These are phyloP conservation scores for Tolypocladium tundrense DNA, from an alignment of 2,329 filamentous ascomycete species.

Conservation along the genomic window DNA sequence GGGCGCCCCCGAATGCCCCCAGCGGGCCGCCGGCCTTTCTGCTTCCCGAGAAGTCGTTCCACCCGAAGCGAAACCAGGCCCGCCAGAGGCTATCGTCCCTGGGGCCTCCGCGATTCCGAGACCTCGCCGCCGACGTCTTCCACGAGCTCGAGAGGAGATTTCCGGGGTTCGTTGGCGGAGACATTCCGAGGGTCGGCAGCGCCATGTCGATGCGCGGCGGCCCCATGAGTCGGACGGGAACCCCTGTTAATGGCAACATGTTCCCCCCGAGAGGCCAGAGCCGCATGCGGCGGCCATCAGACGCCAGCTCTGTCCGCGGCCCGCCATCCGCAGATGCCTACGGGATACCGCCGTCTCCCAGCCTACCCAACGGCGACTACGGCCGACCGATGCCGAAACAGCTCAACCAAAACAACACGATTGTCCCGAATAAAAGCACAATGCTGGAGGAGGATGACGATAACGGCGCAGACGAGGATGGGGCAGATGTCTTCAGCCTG, in stretches of 20 bases:
- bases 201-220: slow-evolving; percentile 52
- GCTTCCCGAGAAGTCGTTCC: slow-evolving; percentile 78
- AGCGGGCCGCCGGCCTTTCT: slow-evolving; percentile 60
- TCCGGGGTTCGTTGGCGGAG: slow-evolving; percentile 63
- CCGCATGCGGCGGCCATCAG: slow-evolving; percentile 46
- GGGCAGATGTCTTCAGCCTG: slow-evolving; percentile 51
- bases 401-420: slow-evolving; percentile 81
- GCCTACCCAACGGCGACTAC: slow-evolving; percentile 51
- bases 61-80: slow-evolving; percentile 97
- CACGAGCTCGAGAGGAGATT: slow-evolving; percentile 88
- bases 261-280: slow-evolving; percentile 42
- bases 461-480: slow-evolving; percentile 21
- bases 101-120: slow-evolving; percentile 75
- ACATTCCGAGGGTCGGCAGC: slow-evolving; percentile 60
- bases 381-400: slow-evolving; percentile 76
- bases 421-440: slow-evolving; percentile 94
- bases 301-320: slow-evolving; percentile 50
- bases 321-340: slow-evolving; percentile 33
- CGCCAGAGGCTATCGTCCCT: slow-evolving; percentile 88
- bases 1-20: slow-evolving; percentile 41
- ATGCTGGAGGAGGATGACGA: slow-evolving; percentile 95
- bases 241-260: slow-evolving; percentile 48
- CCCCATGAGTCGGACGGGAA: slow-evolving; percentile 48
- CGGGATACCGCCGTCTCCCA: slow-evolving; percentile 49
- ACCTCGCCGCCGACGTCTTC: slow-evolving; percentile 91